A percentile compares a stretch with the other conserved stretches of the same genome.
Evolutionary conservation across 768 basidiomycete species (phyloP).

Genomic region (Cystobasidiopsis lactophilus): DNA sequence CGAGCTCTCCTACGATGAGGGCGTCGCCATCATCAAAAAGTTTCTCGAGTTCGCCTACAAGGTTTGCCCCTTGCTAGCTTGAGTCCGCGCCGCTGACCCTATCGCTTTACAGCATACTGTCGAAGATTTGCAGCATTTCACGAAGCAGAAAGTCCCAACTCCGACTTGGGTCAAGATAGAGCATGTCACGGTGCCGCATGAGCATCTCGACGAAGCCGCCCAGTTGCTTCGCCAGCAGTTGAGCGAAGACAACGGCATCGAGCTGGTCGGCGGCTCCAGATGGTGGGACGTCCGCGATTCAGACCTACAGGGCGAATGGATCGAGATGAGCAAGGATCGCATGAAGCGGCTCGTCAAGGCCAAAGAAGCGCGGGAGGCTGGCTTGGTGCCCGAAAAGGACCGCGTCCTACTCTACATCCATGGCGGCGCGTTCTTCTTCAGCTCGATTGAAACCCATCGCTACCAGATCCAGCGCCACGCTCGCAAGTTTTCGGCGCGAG

Average conservation of each 20-base stretch:
- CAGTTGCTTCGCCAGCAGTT: slow-evolving; percentile 21
- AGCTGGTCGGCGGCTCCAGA: slow-evolving; percentile 22
- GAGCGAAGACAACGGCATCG: slow-evolving; percentile 17
- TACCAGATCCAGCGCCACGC: slow-evolving; percentile 58
- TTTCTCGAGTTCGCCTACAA: slow-evolving; percentile 24
- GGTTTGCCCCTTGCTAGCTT: no score
- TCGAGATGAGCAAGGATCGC: slow-evolving; percentile 27
- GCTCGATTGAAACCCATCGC: slow-evolving; percentile 25
- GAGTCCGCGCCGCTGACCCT: no score
- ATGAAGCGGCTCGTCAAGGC: slow-evolving; percentile 6
- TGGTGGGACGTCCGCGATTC: slow-evolving; percentile 25
- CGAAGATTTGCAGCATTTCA: slow-evolving; percentile 22
- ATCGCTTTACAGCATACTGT: slow-evolving; percentile 24
- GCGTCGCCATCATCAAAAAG: slow-evolving; percentile 22
- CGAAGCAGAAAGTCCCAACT: slow-evolving; percentile 18
- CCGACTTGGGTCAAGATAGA: slow-evolving; percentile 23
- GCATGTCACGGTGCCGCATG: slow-evolving; percentile 20
- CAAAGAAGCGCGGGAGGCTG: background rate
- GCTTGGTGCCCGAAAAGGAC: background rate
- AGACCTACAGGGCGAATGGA: slow-evolving; percentile 25
- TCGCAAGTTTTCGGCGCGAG: slow-evolving; percentile 70
- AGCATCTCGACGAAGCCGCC: slow-evolving; percentile 20
- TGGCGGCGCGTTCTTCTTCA: slow-evolving; percentile 25
- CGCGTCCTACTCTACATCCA: slow-evolving; percentile 24
- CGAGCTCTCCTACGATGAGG: slow-evolving; percentile 24